Base-by-base conservation (phyloP, 169 alveolate genomes). In the Theileria annulata region DNA sequence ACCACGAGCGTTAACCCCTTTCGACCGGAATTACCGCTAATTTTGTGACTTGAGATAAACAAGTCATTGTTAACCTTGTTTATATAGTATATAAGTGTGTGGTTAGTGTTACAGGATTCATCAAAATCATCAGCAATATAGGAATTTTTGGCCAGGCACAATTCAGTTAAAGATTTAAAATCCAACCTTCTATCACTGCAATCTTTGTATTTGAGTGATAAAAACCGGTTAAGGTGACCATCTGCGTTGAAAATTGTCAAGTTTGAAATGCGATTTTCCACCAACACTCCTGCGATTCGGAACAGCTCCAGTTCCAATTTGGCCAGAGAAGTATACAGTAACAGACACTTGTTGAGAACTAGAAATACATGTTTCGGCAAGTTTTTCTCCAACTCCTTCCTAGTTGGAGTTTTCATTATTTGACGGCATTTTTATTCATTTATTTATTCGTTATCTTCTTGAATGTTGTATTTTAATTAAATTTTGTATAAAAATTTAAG, bases 201-300 rank as follows among this genome's bases (percentile, higher is more conserved):
- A 2, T 59, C 60, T 3, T 80, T 77, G 42, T 82, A 82, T n/a
- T 30, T 82, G 3, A 3, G 17, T 31, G 15, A 27, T 31, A 82
- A 76, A 33, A 66, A 64, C 19, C 33, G 70, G 9, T 66, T 78
- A 19, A 82, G 21, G 17, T 66, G 1, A 1, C 89, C 86, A 15
- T 73, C 72, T 51, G 72, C n/a, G 31, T 82, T 79, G 37, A 62
- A 82, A 33, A 82, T 19, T 19, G 89, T 82, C 42, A 82, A 71
- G 19, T 17, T 37, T 13, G 4, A 8, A n/a, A 82, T 76, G 31
- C 71, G 54, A 5, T 48, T 33, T 19, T 19, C 76, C 23, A 74
- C 0, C 70, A 82, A 54, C 8, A 58, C 62, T 17, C 30, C 49
- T 35, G 86, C 75, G 33, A 31, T 75, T 33, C 19, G 27, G 68